phyloP scores from a whole-genome alignment of 2,329 filamentous ascomycete species.

The Phaeosphaeriaceae sp. region DNA sequence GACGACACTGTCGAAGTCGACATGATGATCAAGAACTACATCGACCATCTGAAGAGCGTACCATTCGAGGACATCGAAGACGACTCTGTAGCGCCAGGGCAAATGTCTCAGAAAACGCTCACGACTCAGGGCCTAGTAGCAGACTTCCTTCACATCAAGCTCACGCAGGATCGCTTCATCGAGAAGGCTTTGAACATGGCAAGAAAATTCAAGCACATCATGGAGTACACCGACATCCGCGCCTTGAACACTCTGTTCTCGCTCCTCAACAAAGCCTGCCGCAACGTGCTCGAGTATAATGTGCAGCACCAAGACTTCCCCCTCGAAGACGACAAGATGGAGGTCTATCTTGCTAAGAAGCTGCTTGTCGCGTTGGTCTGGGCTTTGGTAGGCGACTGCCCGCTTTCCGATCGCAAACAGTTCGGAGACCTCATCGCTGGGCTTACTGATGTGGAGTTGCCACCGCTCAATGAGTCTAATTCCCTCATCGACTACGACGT shows the following conservation, averaged over 20 bases:
- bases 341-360: conserved; percentile 91
- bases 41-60: conserved; percentile 80
- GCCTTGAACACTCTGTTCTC: conserved; percentile 94
- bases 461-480: conserved; percentile 75
- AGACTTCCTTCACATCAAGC: conserved; percentile 75
- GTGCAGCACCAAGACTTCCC: conserved; percentile 93
- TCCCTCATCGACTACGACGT: conserved; percentile 98
- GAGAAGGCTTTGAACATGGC: conserved; percentile 78
- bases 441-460: conserved; percentile 85
- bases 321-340: conserved; percentile 86
- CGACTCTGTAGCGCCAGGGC: conserved; percentile 71
- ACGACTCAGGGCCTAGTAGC: conserved; percentile 81
- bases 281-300: conserved; percentile 95
- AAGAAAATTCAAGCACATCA: conserved; percentile 86
- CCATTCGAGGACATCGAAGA: conserved; percentile 96
- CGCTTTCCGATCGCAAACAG: conserved; percentile 81
- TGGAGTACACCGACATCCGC: conserved; percentile 94
- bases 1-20: conserved; percentile 92
- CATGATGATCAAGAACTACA: conserved; percentile 93
- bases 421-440: conserved; percentile 87
- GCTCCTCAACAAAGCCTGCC: conserved; percentile 89
- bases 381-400: conserved; percentile 95
- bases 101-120: conserved; percentile 69
- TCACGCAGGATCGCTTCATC: conserved; percentile 83
- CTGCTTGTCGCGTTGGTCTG: conserved; percentile 90